Evolutionary conservation across 805 yeast species (phyloP).

Genomic region (Ogataea ramenticola): DNA sequence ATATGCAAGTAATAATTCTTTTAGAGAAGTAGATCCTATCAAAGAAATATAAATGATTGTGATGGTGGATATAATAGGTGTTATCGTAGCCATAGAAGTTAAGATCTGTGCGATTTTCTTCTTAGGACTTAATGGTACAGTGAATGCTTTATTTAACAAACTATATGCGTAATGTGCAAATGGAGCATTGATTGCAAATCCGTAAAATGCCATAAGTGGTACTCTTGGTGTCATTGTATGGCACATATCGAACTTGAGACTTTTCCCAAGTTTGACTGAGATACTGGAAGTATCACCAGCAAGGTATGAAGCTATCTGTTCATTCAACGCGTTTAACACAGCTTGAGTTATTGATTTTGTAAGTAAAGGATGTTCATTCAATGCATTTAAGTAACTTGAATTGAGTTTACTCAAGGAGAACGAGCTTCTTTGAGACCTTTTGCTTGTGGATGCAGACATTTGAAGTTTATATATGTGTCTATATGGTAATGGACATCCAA

Average conservation of each 20-base stretch:
- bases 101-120: constrained; percentile 43
- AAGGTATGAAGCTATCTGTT: constrained; percentile 43
- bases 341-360: constrained; percentile 57
- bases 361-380: constrained; percentile 44
- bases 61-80: constrained; percentile 44
- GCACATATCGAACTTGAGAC: constrained; percentile 20
- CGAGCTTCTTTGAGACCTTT: too few species aligned
- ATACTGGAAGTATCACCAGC: constrained; percentile 35
- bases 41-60: constrained; percentile 47
- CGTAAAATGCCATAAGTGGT: constrained; percentile 49
- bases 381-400: constrained; percentile 26
- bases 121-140: constrained; percentile 30
- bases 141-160: constrained; percentile 36
- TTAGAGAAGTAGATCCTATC: constrained; percentile 28
- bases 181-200: constrained; percentile 49
- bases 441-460: too few species aligned
- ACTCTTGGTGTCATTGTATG: constrained; percentile 39
- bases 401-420: constrained; percentile 3
- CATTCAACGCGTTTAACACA: constrained; percentile 48
- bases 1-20: constrained; percentile 3
- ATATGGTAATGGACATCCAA: too few species aligned
- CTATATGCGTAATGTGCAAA: constrained; percentile 47
- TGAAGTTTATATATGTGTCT: too few species aligned
- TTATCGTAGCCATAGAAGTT: constrained; percentile 43
- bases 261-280: constrained; percentile 9